Evolutionary conservation across 306 rosid genomes (phyloP), one percentile per base, ranked within the genome.

Genomic region (Cicer cuneatum): DNA sequence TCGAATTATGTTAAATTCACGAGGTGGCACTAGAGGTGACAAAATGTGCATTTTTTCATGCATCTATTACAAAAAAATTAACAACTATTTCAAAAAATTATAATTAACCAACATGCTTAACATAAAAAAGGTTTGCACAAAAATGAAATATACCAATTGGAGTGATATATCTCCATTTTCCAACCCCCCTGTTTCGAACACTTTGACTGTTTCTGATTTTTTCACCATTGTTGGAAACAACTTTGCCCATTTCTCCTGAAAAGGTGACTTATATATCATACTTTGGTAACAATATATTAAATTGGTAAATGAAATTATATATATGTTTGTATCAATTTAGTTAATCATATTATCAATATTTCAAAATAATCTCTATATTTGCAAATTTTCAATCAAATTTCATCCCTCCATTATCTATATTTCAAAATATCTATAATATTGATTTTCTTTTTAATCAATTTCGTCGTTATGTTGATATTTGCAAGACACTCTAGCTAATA

Each of bases 81-180:
- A 29, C 14, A 73, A 61, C 2, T 21, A 21, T 33, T 8, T 9
- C 19, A 8, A 37, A 11, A 33, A 4, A 2, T 42, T 37, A 52
- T 43, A 54, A n/a, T n/a, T n/a, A n/a, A 1, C 29, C 7, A 45
- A 45, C 14, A 11, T 6, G 5, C 13, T 45, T 11, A 45, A 45
- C 1, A 45, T 4, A 45, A 66, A 69, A 41, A 5, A 64, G 16
- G 0, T 18, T 29, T 46, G 46, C 19, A 38, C 7, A 68, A 33
- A 74, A 46, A 57, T 46, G 10, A 85, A 90, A 93, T 88, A 90
- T 87, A 93, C 98, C 90, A 90, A 58, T 40, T 81, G 85, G 61
- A 90, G 57, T 29, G 86, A 74, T 15, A 90, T 97, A 78, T 78
- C 81, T 54, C 83, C 75, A 51, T 24, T 85, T 51, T 71, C 90